phyloP scores from a whole-genome alignment of 805 yeast genomes.

The Komagataella pseudopastoris region DNA sequence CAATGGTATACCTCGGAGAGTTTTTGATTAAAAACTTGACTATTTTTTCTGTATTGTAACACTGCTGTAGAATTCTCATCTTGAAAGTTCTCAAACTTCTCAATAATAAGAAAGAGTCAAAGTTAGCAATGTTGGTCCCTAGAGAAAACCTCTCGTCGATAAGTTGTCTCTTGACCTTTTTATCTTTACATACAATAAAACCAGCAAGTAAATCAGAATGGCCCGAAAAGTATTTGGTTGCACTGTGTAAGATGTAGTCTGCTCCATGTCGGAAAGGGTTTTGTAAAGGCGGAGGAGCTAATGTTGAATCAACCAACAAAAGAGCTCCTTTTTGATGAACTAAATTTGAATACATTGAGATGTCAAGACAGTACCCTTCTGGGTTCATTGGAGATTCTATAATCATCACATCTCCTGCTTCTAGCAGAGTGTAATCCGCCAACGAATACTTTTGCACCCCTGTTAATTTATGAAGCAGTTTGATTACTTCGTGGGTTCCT shows the following conservation, averaged over 20 bases:
- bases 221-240: slow-evolving; percentile 43
- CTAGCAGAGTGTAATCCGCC: slow-evolving; percentile 18
- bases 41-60: slow-evolving; percentile 27
- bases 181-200: slow-evolving; percentile 26
- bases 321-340: slow-evolving; percentile 30
- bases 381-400: slow-evolving; percentile 46
- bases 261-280: slow-evolving; percentile 39
- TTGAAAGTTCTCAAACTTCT: slow-evolving; percentile 38
- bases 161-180: slow-evolving; percentile 18
- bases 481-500: slow-evolving; percentile 36
- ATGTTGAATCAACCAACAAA: slow-evolving; percentile 36
- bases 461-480: slow-evolving; percentile 26
- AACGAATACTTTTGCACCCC: slow-evolving; percentile 23
- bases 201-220: slow-evolving; percentile 44
- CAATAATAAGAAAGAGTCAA: slow-evolving; percentile 32
- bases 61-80: slow-evolving; percentile 33
- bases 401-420: slow-evolving; percentile 29
- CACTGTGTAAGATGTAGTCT: slow-evolving; percentile 39
- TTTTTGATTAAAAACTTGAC: slow-evolving; percentile 24
- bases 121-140: slow-evolving; percentile 39
- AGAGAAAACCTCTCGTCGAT: slow-evolving; percentile 26
- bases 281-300: slow-evolving; percentile 44
- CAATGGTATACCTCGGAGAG: slow-evolving; percentile 16
- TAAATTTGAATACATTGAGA: slow-evolving; percentile 24
- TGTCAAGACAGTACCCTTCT: slow-evolving; percentile 27